A percentile compares a stretch with the other conserved stretches of the same genome.
phyloP scores from a whole-genome alignment of 306 rosid genomes.

The Glycine tomentella region DNA sequence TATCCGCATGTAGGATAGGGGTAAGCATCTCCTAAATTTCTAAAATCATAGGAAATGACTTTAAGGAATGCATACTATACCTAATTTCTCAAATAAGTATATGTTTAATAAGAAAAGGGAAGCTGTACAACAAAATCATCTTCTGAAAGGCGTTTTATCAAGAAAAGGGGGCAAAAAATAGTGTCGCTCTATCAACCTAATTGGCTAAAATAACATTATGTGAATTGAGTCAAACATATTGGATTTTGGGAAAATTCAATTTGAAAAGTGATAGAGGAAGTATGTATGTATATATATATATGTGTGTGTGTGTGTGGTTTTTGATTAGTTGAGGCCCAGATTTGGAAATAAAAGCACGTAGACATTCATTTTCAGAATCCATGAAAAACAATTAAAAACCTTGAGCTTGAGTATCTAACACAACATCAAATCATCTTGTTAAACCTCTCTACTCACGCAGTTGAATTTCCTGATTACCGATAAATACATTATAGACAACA shows the following conservation, averaged over 20 bases:
- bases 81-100: slow-evolving; percentile 7
- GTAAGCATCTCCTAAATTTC: neutral
- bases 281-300: too few species aligned
- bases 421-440: slow-evolving; percentile 19
- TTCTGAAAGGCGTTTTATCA: neutral
- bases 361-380: slow-evolving; percentile 35
- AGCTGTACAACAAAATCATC: slow-evolving; percentile 8
- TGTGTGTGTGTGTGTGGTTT: neutral
- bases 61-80: slow-evolving; percentile 21
- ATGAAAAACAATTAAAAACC: slow-evolving; percentile 33
- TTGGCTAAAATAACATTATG: slow-evolving; percentile 3
- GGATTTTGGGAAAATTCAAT: neutral
- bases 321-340: neutral
- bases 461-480: slow-evolving; percentile 1
- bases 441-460: slow-evolving; percentile 25
- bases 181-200: neutral
- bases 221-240: neutral
- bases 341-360: slow-evolving; percentile 1
- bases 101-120: neutral
- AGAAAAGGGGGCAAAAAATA: neutral
- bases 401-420: neutral
- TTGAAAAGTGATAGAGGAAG: neutral
- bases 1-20: neutral
- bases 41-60: neutral
- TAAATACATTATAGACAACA: neutral